Evolutionary conservation across 169 alveolate species (phyloP).

Genomic region (Plasmodium coatneyi): DNA sequence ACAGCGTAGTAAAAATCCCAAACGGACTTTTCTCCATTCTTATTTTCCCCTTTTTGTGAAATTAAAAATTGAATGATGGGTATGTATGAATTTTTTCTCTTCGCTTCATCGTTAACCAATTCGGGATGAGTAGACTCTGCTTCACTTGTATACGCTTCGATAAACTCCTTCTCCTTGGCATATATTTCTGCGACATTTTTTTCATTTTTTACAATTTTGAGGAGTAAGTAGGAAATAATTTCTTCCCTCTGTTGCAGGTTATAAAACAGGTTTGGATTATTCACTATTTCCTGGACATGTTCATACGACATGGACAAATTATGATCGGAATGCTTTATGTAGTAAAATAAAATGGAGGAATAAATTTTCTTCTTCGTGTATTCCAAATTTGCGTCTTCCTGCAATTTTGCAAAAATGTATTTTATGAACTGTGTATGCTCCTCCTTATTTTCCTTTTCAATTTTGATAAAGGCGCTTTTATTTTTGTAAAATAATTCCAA

Average conservation of each 20-base stretch:
- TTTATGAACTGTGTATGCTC: constrained; percentile 7
- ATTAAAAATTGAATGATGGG: constrained; percentile 19
- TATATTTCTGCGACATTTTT: constrained; percentile 5
- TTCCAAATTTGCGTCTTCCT: constrained; percentile 6
- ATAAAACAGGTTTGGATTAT: constrained; percentile 35
- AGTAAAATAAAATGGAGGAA: constrained; percentile 29
- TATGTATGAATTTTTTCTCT: background rate
- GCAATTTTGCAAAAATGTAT: constrained; percentile 25
- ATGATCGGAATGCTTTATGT: constrained; percentile 31
- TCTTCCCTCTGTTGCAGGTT: constrained; percentile 27
- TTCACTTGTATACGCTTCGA: background rate
- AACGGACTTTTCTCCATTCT: background rate
- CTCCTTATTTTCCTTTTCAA: constrained; percentile 4
- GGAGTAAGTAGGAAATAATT: constrained; percentile 35
- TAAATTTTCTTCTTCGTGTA: constrained; percentile 20
- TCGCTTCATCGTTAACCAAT: background rate
- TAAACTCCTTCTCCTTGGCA: constrained; percentile 4
- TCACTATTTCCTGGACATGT: constrained; percentile 24
- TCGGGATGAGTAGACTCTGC: background rate
- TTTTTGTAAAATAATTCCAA: constrained; percentile 39
- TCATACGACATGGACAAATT: constrained; percentile 35
- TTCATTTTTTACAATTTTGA: constrained; percentile 29
- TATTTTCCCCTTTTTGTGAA: background rate
- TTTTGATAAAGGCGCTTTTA: constrained; percentile 3
- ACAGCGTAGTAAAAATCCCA: constrained; percentile 23